Base-by-base conservation (phyloP, 2,329 filamentous ascomycete genomes). In the Drechslera avenae region DNA sequence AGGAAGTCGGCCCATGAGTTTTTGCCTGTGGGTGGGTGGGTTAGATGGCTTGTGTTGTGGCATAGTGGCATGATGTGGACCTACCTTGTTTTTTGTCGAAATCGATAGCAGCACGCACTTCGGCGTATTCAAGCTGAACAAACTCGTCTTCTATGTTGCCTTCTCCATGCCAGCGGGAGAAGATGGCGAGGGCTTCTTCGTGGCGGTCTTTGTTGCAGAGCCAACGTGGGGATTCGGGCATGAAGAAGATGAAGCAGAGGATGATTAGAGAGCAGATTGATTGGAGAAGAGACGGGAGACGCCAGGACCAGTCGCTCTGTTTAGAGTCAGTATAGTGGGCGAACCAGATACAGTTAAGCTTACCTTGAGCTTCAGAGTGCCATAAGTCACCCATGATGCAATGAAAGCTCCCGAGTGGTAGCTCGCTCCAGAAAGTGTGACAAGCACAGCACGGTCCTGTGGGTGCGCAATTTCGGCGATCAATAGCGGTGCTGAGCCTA, bases 181-280 rank as follows among this genome's bases (percentile, higher is more conserved):
- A 73, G 7, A 84, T 76, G 4, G 73, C 65, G 18, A 79, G 73
- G 1, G 81, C 83, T 59, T 85, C 78, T 19, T 83, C 81, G 3
- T 77, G 71, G 12, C 79, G 78, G 36, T 81, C 80, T 26, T 81
- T 77, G 51, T 76, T 76, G 43, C 83, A 78, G 13, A 85, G 73
- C 82, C 83, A 86, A 52, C 85, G 76, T 2, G 84, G 84, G 1
- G 78, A 82, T 56, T 87, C 84, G 0, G 84, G 83, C 6, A 83
- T 76, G 37, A 52, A 57, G 17, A 34, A 58, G 5, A 62, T 46
- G 46, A 55, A 59, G 5, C 66, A 41, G n/a, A 82, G 69, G 51
- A 80, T 75, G 64, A 71, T 61, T 8, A 75, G 46, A 6, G 76
- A 75, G 10, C 76, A 79, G 4, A 77, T 51, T 30, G 76, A 73